Base-by-base conservation (phyloP, 768 basidiomycete genomes). In the Daedaleopsis nitida region DNA sequence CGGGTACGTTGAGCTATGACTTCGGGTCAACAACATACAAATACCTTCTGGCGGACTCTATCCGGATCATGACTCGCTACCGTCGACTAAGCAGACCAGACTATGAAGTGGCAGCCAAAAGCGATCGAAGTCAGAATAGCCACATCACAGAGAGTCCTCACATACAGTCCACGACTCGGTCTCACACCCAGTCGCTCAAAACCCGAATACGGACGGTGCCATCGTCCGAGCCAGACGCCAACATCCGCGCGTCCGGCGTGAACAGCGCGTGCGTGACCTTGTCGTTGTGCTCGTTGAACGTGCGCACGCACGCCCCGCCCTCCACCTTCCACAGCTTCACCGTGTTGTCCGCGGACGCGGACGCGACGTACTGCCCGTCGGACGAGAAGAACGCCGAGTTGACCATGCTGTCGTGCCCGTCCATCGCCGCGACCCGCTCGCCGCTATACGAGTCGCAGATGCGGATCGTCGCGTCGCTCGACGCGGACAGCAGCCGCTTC, bases 151-250 rank as follows among this genome's bases (percentile, higher is more conserved):
- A 43, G 14, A 43, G 42, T 13, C 42, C 5, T 14, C 42, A 14
- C n/a, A 43, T n/a, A 43, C 27, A 32, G 27, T 43, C 12, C 12
- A n/a, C 42, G 13, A 43, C 8, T 32, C n/a, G n/a, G 24, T 54
- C 63, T 68, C 63, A 67, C 3, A 42, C 39, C 39, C 39, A 42
- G 13, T 42, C 39, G 39, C 39, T 42, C 39, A 42, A 3, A 17
- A 42, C 39, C 11, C 71, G 70, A 8, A 72, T 39, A 13, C 69
- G 63, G 13, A 75, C 59, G n/a, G 69, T 72, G 9, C 63, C 56
- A 58, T 75, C 75, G 3, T 48, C 39, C 19, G 69, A 70, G 4
- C 70, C 74, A 7, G 75, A 74, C 6, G 65, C 66, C 45, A 75
- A 50, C 16, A 42, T n/a, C 12, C 19, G 60, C 11, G 67, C 72